These are phyloP conservation scores for Chaetomium strumarium DNA, from an alignment of 2,329 filamentous ascomycete genomes.

Conservation along the genomic window DNA sequence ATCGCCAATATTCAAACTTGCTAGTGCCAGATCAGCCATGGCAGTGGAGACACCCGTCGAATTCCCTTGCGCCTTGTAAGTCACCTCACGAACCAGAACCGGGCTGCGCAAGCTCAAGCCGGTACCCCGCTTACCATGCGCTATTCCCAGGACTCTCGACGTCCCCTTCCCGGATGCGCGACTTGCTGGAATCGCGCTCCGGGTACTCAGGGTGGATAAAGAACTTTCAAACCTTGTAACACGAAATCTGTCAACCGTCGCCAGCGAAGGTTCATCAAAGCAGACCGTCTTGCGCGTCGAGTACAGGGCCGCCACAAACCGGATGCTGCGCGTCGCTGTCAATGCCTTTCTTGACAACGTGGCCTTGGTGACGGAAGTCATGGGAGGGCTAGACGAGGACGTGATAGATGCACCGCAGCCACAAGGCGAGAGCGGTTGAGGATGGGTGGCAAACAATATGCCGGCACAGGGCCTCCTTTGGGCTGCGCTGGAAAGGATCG, in stretches of 20 bases:
- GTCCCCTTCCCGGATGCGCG: conserved; percentile 77
- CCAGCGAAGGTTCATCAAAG: conserved; percentile 22
- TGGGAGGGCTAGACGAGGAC: conserved; percentile 85
- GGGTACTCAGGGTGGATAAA: conserved; percentile 74
- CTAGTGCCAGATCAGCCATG: conserved; percentile 30
- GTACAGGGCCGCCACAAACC: conserved; percentile 85
- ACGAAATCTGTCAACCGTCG: conserved; percentile 53
- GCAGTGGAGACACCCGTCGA: conserved; percentile 35
- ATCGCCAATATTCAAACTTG: neutral
- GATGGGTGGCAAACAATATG: neutral
- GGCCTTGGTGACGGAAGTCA: conserved; percentile 76
- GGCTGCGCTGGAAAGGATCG: too few species aligned
- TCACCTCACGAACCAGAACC: conserved; percentile 16
- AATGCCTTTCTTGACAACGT: conserved; percentile 95
- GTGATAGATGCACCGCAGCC: conserved; percentile 47
- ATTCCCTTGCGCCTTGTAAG: conserved; percentile 61
- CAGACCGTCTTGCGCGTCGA: conserved; percentile 58
- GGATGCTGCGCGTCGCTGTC: conserved; percentile 92
- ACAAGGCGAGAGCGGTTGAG: conserved; percentile 9
- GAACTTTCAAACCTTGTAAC: conserved; percentile 82
- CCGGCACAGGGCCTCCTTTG: neutral
- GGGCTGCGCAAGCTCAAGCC: neutral
- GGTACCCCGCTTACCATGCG: conserved; percentile 17
- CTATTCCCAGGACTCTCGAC: conserved; percentile 54
- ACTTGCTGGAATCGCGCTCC: conserved; percentile 69